Base-by-base conservation (phyloP, 371 early-diverging fungal genomes). In the Rhizopus stolonifer region DNA sequence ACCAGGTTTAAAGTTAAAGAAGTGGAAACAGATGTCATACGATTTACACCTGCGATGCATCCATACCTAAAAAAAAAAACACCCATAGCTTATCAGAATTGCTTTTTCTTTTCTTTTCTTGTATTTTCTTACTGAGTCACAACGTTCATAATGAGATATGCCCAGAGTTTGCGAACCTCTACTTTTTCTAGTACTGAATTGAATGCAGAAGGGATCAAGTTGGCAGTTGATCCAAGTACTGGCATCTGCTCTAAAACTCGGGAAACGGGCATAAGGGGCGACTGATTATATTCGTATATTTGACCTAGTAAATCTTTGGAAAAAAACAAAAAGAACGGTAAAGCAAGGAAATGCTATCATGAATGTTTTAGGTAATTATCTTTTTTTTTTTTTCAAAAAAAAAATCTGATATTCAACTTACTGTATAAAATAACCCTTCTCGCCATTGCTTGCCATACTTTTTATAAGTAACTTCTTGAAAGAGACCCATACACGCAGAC, bases 31-130 rank as follows among this genome's bases (percentile, higher is more conserved):
- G 90, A 81, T 2, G 88, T 87, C 68, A 95, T 75, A n/a, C 85
- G 80, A 49, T 93, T 91, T 2, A 95, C 95, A 13, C 93, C 94
- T 22, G 90, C 82, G 18, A 93, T 90, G 54, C 95, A 95, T 43
- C 86, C 79, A 67, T 84, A 87, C 58, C 81, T 81, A 46, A 11
- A n/a, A n/a, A n/a, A n/a, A n/a, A n/a, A n/a, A n/a, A n/a, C n/a
- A n/a, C n/a, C n/a, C n/a, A n/a, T n/a, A n/a, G n/a, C n/a, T n/a
- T n/a, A n/a, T n/a, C n/a, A n/a, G n/a, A n/a, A n/a, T n/a, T n/a
- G n/a, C n/a, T n/a, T n/a, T n/a, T n/a, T n/a, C 9, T n/a, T n/a
- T n/a, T 25, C 1, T 46, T 21, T 17, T 3, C 15, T 48, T 19
- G 1, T 0, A 1, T 32, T 5, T 48, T 19, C 84, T 72, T 84